A percentile compares a stretch with the other conserved stretches of the same genome.
These are phyloP conservation scores for Pleurotus giganteus DNA, from an alignment of 768 basidiomycete genomes.

Conservation along the genomic window DNA sequence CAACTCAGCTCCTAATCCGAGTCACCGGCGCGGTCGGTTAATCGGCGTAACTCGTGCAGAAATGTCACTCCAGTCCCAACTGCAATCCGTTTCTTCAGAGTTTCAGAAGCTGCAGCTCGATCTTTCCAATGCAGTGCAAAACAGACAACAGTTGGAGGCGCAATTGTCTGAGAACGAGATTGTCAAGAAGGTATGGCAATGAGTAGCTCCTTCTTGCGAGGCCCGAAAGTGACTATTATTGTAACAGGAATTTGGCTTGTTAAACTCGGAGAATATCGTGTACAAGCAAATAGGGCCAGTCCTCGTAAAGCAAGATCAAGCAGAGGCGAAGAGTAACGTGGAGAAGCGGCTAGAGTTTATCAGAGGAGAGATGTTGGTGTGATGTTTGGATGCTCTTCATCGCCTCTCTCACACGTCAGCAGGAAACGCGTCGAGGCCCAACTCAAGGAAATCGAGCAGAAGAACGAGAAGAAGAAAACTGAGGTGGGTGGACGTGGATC, in stretches of 20 bases:
- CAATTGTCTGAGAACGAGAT: slow-evolving; percentile 90
- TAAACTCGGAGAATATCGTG: slow-evolving; percentile 75
- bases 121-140: slow-evolving; percentile 70
- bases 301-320: slow-evolving; percentile 84
- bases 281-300: slow-evolving; percentile 93
- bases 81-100: slow-evolving; percentile 70
- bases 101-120: slow-evolving; percentile 83
- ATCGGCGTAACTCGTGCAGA: not conserved
- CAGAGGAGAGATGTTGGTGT: slow-evolving; percentile 75
- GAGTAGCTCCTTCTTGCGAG: too few species aligned
- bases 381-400: not conserved
- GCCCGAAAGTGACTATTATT: too few species aligned
- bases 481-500: slow-evolving; percentile 54
- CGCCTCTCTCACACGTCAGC: slow-evolving; percentile 2
- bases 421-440: slow-evolving; percentile 78
- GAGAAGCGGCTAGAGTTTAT: slow-evolving; percentile 91
- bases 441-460: slow-evolving; percentile 74
- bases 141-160: slow-evolving; percentile 83
- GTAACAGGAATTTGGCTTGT: slow-evolving; percentile 75
- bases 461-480: slow-evolving; percentile 76
- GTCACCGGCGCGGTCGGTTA: not conserved
- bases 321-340: slow-evolving; percentile 84
- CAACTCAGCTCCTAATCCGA: not conserved
- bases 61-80: slow-evolving; percentile 56
- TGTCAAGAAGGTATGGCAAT: slow-evolving; percentile 74